A percentile compares a stretch with the other conserved stretches of the same genome.
Evolutionary conservation across 345 rosid species (phyloP).

Genomic region (Pugionium cornutum): DNA sequence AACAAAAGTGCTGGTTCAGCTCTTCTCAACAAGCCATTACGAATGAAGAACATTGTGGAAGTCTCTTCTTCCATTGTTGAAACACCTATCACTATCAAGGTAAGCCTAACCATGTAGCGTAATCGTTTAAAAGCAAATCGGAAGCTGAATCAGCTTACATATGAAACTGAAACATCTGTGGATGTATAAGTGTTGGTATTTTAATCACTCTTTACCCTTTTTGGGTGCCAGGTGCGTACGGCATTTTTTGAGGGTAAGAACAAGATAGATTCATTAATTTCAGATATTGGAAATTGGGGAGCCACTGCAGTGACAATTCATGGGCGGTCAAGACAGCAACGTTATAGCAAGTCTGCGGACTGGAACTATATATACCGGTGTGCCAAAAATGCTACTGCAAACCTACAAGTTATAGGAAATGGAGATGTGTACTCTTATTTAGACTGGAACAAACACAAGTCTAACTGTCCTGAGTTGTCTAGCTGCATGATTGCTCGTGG

Average conservation of each 20-base stretch:
- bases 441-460: slow-evolving; percentile 80
- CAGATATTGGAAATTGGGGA: slow-evolving; percentile 80
- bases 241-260: slow-evolving; percentile 82
- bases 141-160: not conserved
- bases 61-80: slow-evolving; percentile 74
- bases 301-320: slow-evolving; percentile 84
- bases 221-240: slow-evolving; percentile 70
- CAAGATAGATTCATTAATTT: slow-evolving; percentile 73
- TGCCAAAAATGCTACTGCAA: slow-evolving; percentile 57
- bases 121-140: not conserved
- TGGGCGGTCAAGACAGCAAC: slow-evolving; percentile 95
- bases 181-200: slow-evolving; percentile 4
- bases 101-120: slow-evolving; percentile 33
- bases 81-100: slow-evolving; percentile 88
- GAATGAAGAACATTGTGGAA: slow-evolving; percentile 73
- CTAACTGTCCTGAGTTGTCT: slow-evolving; percentile 77
- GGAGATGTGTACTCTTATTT: slow-evolving; percentile 80
- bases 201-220: slow-evolving; percentile 13
- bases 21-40: slow-evolving; percentile 76
- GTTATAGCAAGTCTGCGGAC: slow-evolving; percentile 85
- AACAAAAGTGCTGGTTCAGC: slow-evolving; percentile 95
- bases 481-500: slow-evolving; percentile 96
- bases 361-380: slow-evolving; percentile 88
- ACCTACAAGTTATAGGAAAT: slow-evolving; percentile 77
- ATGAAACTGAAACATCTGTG: slow-evolving; percentile 10